Evolutionary conservation across 208 protist genomes (phyloP).

Genomic region (Crithidia mellificae): DNA sequence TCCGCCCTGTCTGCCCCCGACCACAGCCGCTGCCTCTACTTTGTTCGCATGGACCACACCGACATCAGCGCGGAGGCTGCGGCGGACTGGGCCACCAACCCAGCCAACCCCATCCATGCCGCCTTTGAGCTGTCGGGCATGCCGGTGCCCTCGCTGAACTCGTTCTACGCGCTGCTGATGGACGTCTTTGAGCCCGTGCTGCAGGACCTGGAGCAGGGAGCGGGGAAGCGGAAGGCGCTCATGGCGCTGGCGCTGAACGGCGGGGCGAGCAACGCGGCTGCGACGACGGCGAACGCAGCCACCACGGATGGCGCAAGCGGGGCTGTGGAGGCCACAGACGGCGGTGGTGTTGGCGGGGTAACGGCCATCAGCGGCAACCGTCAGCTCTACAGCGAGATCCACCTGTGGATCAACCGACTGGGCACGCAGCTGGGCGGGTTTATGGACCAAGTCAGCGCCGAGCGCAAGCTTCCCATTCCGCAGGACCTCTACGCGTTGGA

Average conservation of each 20-base stretch:
- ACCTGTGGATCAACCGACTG: slow-evolving; percentile 85
- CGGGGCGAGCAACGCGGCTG: slow-evolving; percentile 1
- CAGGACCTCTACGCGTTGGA: slow-evolving; percentile 75
- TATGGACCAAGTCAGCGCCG: slow-evolving; percentile 86
- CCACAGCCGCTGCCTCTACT: slow-evolving; percentile 85
- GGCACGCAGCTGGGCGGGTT: slow-evolving; percentile 88
- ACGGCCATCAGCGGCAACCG: slow-evolving; percentile 47
- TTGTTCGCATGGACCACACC: slow-evolving; percentile 60
- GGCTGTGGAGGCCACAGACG: background rate
- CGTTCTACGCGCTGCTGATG: slow-evolving; percentile 77
- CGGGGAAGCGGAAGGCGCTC: slow-evolving; percentile 33
- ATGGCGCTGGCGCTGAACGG: slow-evolving; percentile 21
- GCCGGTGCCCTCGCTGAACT: slow-evolving; percentile 78
- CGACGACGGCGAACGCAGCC: background rate
- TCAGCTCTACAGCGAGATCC: slow-evolving; percentile 84
- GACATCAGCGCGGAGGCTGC: slow-evolving; percentile 62
- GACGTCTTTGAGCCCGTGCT: slow-evolving; percentile 83
- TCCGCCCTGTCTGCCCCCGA: slow-evolving; percentile 72
- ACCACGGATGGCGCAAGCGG: background rate
- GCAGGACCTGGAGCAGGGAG: slow-evolving; percentile 57
- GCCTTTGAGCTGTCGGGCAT: slow-evolving; percentile 82
- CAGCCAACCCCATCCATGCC: slow-evolving; percentile 58
- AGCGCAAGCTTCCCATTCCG: slow-evolving; percentile 89
- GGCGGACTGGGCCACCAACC: slow-evolving; percentile 64
- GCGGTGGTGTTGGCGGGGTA: slow-evolving; percentile 17